Base-by-base conservation (phyloP, 306 rosid species). In the Trifolium dubium region DNA sequence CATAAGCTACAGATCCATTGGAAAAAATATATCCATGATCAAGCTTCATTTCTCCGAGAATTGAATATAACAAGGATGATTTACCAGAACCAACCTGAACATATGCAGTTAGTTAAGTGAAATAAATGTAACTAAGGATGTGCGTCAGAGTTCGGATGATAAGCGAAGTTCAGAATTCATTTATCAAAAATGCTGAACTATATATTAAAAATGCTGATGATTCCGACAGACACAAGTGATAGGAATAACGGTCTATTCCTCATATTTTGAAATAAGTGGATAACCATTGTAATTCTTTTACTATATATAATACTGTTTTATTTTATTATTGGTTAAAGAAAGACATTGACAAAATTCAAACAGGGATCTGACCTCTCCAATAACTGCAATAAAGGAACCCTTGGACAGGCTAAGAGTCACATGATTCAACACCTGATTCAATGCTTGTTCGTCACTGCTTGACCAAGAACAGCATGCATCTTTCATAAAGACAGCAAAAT, bases 61-160 rank as follows among this genome's bases (percentile, higher is more conserved):
- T 80, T 61, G 96, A 88, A 88, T 85, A 84, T 69, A 93, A 60
- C 65, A 93, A 69, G 73, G 97, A 93, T 68, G 98, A 91, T 83
- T 93, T 93, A 56, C 98, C 97, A 17, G 98, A 93, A 74, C 98
- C 98, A 87, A 93, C 96, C 98, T 93, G 89, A 85, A 72, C 74
- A 80, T 63, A 85, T 50, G 80, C 74, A 66, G 67, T 72, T 35
- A 83, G 69, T 40, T n/a, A 75, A 74, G 73, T 37, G 75, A 75
- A 72, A 67, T 43, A 39, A 35, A 73, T 56, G 41, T 60, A 71
- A 63, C 39, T 11, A 35, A 44, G 28, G 19, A 53, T 18, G 64
- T 29, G 30, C 43, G 66, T 19, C 37, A 35, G 70, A 23, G 23
- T 23, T 23, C 23, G 23, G 23, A 64, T 31, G 61, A 43, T 41